Percentiles rank a stretch among this genome's conserved stretches.
phyloP scores from a whole-genome alignment of 352 stramenopile genomes.

The Globisporangium sylvaticum region DNA sequence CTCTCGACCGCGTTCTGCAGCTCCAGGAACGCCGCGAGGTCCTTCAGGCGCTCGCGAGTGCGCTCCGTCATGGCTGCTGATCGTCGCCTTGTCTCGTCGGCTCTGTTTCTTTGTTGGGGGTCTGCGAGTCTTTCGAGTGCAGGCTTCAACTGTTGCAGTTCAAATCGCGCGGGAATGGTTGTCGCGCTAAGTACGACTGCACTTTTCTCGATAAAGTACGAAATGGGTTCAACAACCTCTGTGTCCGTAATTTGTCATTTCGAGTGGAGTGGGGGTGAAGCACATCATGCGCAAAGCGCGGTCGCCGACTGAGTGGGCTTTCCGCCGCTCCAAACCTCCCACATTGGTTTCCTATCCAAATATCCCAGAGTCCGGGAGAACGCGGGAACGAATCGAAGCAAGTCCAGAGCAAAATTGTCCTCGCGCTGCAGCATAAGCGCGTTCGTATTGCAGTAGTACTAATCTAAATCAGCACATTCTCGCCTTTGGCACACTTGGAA shows the following conservation, averaged over 20 bases:
- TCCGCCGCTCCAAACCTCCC: too few relatives aligned
- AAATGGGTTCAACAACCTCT: background rate
- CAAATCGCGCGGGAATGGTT: background rate
- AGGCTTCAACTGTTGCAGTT: background rate
- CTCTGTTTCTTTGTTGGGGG: background rate
- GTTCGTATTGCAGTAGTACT: too few relatives aligned
- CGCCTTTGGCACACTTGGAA: too few relatives aligned
- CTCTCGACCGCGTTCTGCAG: constrained; percentile 55
- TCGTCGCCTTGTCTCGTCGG: background rate
- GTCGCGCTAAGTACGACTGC: background rate
- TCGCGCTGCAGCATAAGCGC: too few relatives aligned
- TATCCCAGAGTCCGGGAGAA: too few relatives aligned
- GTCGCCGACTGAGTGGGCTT: too few relatives aligned
- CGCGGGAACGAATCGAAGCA: too few relatives aligned
- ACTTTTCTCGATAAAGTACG: background rate
- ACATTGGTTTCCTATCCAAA: too few relatives aligned
- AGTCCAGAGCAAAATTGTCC: too few relatives aligned
- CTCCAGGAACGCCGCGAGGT: constrained; percentile 58
- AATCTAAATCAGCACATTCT: too few relatives aligned
- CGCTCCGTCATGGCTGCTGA: constrained; percentile 27
- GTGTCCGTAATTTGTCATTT: background rate
- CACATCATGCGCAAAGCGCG: too few relatives aligned
- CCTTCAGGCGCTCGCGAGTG: constrained; percentile 51
- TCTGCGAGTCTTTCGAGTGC: background rate
- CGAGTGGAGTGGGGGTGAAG: background rate